A percentile compares a stretch with the other conserved stretches of the same genome.
Evolutionary conservation across 2,329 filamentous ascomycete genomes (phyloP).

Genomic region (Ophiostoma novo-ulmi): DNA sequence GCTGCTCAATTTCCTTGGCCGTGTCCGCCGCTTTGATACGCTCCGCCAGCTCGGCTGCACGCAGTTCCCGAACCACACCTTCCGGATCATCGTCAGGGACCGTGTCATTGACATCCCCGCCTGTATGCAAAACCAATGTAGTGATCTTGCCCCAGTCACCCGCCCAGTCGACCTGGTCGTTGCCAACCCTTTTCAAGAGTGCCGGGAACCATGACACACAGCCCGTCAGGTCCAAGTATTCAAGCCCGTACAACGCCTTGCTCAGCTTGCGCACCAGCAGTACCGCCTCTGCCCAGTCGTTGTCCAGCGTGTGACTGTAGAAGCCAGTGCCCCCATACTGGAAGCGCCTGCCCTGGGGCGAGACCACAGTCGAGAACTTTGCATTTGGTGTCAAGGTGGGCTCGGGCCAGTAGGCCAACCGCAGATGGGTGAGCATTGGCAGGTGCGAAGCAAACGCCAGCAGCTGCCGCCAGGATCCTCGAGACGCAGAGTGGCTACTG

Average conservation of each 20-base stretch:
- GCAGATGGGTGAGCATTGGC: slow-evolving; percentile 54
- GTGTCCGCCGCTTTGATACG: slow-evolving; percentile 21
- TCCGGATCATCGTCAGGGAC: neutral
- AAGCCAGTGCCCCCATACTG: slow-evolving; percentile 52
- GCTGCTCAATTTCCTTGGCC: slow-evolving; percentile 25
- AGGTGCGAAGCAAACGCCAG: slow-evolving; percentile 50
- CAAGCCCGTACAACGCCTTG: slow-evolving; percentile 51
- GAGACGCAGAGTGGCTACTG: slow-evolving; percentile 20
- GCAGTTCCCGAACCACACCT: neutral
- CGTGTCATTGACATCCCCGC: neutral
- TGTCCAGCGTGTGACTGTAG: slow-evolving; percentile 54
- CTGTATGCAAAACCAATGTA: slow-evolving; percentile 25
- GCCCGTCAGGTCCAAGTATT: slow-evolving; percentile 58
- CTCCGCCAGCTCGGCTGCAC: slow-evolving; percentile 19
- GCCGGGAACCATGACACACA: slow-evolving; percentile 53
- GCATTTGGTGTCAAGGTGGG: slow-evolving; percentile 55
- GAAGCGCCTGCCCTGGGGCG: slow-evolving; percentile 41
- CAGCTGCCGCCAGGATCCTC: slow-evolving; percentile 55
- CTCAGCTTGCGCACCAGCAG: slow-evolving; percentile 52
- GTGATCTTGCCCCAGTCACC: slow-evolving; percentile 29
- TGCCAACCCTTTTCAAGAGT: slow-evolving; percentile 40
- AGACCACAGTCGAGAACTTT: slow-evolving; percentile 44
- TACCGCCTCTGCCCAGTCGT: slow-evolving; percentile 57
- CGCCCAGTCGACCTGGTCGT: slow-evolving; percentile 51
- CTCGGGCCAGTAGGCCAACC: slow-evolving; percentile 57